Evolutionary conservation across 2,329 filamentous ascomycete species (phyloP).

Genomic region (Clathrospora elynae): DNA sequence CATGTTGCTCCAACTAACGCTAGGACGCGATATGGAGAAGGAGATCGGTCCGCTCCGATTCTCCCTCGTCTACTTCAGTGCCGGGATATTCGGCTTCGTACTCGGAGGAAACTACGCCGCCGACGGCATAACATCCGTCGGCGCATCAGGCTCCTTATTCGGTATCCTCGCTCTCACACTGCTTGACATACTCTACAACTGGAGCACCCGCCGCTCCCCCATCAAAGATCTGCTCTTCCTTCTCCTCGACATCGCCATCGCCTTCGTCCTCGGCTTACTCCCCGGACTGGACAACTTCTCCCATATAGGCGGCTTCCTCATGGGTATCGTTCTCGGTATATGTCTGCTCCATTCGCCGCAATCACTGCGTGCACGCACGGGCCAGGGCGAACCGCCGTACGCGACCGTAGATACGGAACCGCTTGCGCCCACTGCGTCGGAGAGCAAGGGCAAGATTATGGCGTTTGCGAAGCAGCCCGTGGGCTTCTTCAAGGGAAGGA

Average conservation of each 20-base stretch:
- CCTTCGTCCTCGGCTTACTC: constrained; percentile 88
- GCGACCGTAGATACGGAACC: constrained; percentile 60
- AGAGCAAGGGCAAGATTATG: constrained; percentile 33
- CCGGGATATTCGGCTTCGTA: constrained; percentile 95
- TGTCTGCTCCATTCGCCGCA: constrained; percentile 89
- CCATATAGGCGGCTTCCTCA: constrained; percentile 93
- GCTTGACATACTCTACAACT: constrained; percentile 90
- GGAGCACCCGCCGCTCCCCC: constrained; percentile 77
- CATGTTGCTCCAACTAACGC: constrained; percentile 84
- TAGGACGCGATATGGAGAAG: constrained; percentile 90
- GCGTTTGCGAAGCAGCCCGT: constrained; percentile 57
- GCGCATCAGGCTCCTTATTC: constrained; percentile 88
- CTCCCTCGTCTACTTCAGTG: constrained; percentile 83
- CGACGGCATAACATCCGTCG: constrained; percentile 76
- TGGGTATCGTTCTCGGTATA: constrained; percentile 85
- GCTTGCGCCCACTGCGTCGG: constrained; percentile 20
- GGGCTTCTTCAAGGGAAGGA: constrained; percentile 89
- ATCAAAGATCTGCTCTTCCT: constrained; percentile 87
- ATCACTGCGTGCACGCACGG: constrained; percentile 73
- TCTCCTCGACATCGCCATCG: constrained; percentile 80
- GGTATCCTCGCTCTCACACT: constrained; percentile 87
- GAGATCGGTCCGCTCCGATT: constrained; percentile 88
- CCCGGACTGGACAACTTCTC: constrained; percentile 96
- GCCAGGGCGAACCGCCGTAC: constrained; percentile 71
- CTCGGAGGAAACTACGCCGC: constrained; percentile 92